phyloP scores from a whole-genome alignment of 2,329 filamentous ascomycete genomes.

The Fusarium setosum region DNA sequence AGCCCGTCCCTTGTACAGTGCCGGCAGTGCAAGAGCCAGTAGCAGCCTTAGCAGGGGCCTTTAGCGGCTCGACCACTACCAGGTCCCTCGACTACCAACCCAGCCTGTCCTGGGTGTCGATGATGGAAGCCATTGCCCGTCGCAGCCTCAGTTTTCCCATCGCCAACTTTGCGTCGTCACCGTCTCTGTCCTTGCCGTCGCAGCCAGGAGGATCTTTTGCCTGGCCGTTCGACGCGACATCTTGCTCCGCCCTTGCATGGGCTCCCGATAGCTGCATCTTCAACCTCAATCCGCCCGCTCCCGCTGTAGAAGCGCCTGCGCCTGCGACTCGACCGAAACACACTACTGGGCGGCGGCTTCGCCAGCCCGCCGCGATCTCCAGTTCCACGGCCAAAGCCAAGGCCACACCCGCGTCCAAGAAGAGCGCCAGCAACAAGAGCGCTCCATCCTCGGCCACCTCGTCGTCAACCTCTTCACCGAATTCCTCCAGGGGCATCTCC shows the following conservation, averaged over 20 bases:
- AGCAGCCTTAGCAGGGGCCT: slow-evolving; percentile 6
- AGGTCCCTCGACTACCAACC: slow-evolving; percentile 14
- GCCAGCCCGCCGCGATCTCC: slow-evolving; percentile 38
- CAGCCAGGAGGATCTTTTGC: slow-evolving; percentile 15
- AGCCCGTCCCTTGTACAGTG: slow-evolving; percentile 34
- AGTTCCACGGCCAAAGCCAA: slow-evolving; percentile 25
- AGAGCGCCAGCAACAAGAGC: slow-evolving; percentile 17
- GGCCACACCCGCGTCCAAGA: slow-evolving; percentile 25
- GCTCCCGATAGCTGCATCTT: slow-evolving; percentile 31
- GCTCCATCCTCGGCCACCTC: slow-evolving; percentile 16
- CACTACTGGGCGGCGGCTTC: slow-evolving; percentile 39
- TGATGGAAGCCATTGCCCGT: slow-evolving; percentile 41
- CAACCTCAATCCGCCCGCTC: slow-evolving; percentile 17
- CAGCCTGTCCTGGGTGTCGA: slow-evolving; percentile 21
- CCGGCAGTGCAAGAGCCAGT: slow-evolving; percentile 21
- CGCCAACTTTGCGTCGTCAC: slow-evolving; percentile 34
- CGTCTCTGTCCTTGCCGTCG: slow-evolving; percentile 18
- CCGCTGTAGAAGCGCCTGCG: slow-evolving; percentile 26
- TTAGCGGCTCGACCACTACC: slow-evolving; percentile 5
- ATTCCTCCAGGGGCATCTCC: slow-evolving; percentile 30
- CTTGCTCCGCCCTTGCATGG: slow-evolving; percentile 34
- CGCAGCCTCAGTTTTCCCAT: slow-evolving; percentile 42
- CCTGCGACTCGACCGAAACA: slow-evolving; percentile 31
- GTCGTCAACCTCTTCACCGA: slow-evolving; percentile 25
- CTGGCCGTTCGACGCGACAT: slow-evolving; percentile 36